Evolutionary conservation across 2,329 filamentous ascomycete species (phyloP), one percentile per base, ranked within the genome.

Genomic region (Proliferodiscus dingleyae): DNA sequence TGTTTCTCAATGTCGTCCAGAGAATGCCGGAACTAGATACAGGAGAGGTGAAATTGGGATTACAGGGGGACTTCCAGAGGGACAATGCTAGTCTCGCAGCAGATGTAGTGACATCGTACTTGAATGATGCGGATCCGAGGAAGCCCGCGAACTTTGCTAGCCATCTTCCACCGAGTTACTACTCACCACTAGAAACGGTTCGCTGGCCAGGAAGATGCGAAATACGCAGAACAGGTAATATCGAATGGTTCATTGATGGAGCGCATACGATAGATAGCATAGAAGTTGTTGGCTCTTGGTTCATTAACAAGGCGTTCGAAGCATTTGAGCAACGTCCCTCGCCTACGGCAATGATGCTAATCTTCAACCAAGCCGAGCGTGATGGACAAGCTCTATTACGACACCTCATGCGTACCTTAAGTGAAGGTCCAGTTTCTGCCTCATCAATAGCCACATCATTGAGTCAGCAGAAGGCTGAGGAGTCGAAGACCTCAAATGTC

Each of bases 301-400:
- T 95, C 59, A 78, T 78, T 2, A 62, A 62, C 9, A 71, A 75
- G 56, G 23, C 48, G 8, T 15, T 19, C 1, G 29, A 48, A 8
- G 50, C 51, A 23, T 21, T n/a, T 10, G 10, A 22, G 4, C 36
- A 41, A 2, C 15, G 16, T 2, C 34, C 32, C 2, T 41, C 42
- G 8, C 52, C 53, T 16, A 43, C 56, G 50, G 40, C 61, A 60
- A 55, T 47, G 18, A 57, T 85, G 46, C 69, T 97, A 37, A 75
- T 97, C 38, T 97, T 97, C 73, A 96, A 96, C 66, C 91, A 96
- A 66, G 89, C 95, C 61, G 89, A 88, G 8, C 80, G 89, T 24
- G 83, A 95, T 60, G 86, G 87, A 4, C 68, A 71, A 3, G 71
- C 76, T 13, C 73, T 94, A 1, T 76, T 45, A 18, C 19, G 15